Base-by-base conservation (phyloP, 2,329 filamentous ascomycete genomes). In the Fusarium mexicanum region DNA sequence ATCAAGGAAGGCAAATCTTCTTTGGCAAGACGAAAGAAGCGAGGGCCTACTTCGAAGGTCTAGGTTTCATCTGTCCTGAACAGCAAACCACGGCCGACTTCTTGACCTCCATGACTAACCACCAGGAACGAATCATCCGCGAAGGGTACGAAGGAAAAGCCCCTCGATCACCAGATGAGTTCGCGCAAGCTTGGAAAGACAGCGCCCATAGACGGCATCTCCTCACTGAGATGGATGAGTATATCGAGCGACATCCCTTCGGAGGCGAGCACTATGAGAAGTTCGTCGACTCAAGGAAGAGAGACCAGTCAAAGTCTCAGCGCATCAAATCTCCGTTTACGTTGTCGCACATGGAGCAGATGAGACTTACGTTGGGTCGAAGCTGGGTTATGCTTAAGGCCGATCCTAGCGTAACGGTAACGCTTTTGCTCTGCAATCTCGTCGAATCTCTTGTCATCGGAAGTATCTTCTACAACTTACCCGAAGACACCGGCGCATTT, bases 31-130 rank as follows among this genome's bases (percentile, higher is more conserved):
- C 77, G 5, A 50, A 60, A 8, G 67, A 79, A 24, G 79, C 79
- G 17, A 79, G 73, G 44, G 51, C 65, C 16, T 81, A 81, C 20
- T 81, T 81, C 29, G 73, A 78, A 58, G 61, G 68, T 17, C 68
- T 81, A 61, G 92, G 92, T 0, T 94, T 93, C 70, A 83, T 88
- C n/a, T 92, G 81, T 24, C 83, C 84, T 3, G 79, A 81, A 6
- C 80, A 85, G 38, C 83, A 91, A 76, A 94, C 92, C 0, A 94
- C 92, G 3, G 90, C 92, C 6, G 92, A 94, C 77, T 94, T 94
- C 81, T 81, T 94, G 38, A 94, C 76, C 3, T 86, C 86, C 0
- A 85, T 89, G 46, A 88, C 86, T 7, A 81, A 77, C 18, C 80
- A 81, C 7, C 73, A 78, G 10, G 83, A 84, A 71, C 81, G 83